Percentiles rank a stretch among this genome's conserved stretches.
phyloP scores from a whole-genome alignment of 2,329 filamentous ascomycete species.

The Penicillium thymicola region DNA sequence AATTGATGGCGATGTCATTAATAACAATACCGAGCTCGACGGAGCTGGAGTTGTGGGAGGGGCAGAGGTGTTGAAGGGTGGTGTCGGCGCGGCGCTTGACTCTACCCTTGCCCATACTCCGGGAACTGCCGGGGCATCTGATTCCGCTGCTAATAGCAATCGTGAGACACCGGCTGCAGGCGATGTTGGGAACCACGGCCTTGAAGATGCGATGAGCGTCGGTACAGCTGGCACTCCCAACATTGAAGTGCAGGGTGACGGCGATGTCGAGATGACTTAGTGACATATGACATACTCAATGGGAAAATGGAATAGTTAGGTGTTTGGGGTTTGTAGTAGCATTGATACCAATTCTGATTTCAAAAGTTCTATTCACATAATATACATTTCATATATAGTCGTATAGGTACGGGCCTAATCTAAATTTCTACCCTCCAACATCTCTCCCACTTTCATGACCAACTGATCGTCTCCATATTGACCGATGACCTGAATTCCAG shows the following conservation, averaged over 20 bases:
- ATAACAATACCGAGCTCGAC: constrained; percentile 22
- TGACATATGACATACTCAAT: background rate
- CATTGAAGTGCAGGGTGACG: constrained; percentile 18
- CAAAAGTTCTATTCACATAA: background rate
- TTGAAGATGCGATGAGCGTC: constrained; percentile 26
- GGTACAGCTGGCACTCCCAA: constrained; percentile 24
- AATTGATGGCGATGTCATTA: constrained; percentile 34
- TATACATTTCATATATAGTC: constrained; percentile 14
- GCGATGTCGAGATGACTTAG: constrained; percentile 33
- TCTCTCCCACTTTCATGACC: constrained; percentile 38
- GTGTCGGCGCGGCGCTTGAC: constrained; percentile 32
- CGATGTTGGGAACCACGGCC: constrained; percentile 12
- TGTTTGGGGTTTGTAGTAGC: constrained; percentile 3
- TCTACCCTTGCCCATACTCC: constrained; percentile 19
- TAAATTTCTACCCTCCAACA: constrained; percentile 31
- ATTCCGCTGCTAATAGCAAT: constrained; percentile 23
- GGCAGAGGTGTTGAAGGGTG: constrained; percentile 32
- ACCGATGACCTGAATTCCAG: constrained; percentile 47
- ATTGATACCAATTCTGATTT: constrained; percentile 19
- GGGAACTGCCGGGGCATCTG: constrained; percentile 14
- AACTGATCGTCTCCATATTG: constrained; percentile 48
- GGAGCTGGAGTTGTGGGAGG: constrained; percentile 30
- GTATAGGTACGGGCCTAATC: constrained; percentile 4
- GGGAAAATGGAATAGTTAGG: constrained; percentile 1
- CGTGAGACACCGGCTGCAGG: constrained; percentile 18